phyloP scores from a whole-genome alignment of 2,329 filamentous ascomycete genomes.

The Sporothrix euskadiensis region DNA sequence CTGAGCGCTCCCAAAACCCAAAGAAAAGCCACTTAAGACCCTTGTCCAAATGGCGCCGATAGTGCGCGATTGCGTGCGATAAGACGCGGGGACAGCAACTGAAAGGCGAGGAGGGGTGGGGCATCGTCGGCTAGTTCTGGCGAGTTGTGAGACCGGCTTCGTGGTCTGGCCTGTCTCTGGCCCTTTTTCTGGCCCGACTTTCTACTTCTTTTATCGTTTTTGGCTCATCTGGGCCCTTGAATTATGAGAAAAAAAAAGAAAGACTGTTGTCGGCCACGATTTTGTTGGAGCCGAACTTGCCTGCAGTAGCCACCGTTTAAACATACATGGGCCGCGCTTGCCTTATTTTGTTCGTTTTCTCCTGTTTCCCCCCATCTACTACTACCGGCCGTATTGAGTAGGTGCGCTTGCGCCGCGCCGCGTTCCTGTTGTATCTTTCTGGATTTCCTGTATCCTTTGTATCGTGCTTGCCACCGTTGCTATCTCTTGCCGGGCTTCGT shows the following conservation, averaged over 20 bases:
- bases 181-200: background rate
- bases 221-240: background rate
- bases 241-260: too few species aligned
- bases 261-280: background rate
- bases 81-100: slow-evolving; percentile 18
- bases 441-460: background rate
- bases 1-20: background rate
- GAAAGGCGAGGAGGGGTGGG: slow-evolving; percentile 1
- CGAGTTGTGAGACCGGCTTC: background rate
- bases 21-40: slow-evolving; percentile 9
- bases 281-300: background rate
- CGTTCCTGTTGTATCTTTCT: background rate
- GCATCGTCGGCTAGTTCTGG: background rate
- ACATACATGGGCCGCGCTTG: slow-evolving; percentile 5
- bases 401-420: slow-evolving; percentile 11
- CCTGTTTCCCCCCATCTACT: background rate
- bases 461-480: background rate
- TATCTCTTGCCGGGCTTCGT: background rate
- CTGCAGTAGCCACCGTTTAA: slow-evolving; percentile 22
- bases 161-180: background rate
- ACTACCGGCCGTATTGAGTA: slow-evolving; percentile 6
- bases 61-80: slow-evolving; percentile 8
- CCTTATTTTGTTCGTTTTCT: background rate
- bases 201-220: background rate
- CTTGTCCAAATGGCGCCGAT: slow-evolving; percentile 15